A percentile compares a stretch with the other conserved stretches of the same genome.
Evolutionary conservation across 305 asterid genomes (phyloP).

Genomic region (Plantago rigida): DNA sequence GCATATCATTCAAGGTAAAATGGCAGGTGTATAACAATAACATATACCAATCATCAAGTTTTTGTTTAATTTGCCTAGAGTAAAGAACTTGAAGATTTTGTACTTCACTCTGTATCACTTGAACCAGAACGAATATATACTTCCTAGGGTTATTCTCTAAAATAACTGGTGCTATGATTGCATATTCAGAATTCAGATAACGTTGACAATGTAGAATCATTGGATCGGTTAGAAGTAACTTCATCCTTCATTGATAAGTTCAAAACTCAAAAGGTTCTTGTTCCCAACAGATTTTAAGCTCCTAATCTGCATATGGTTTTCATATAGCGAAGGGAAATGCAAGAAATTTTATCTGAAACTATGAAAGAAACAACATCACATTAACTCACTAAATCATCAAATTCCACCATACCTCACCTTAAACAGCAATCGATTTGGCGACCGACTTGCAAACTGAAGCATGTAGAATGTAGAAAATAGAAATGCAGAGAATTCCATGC

Average conservation of each 20-base stretch:
- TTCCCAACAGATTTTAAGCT: too few species aligned
- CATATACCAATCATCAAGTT: not conserved
- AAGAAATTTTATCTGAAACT: not conserved
- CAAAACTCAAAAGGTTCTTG: too few species aligned
- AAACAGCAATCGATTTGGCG: too few species aligned
- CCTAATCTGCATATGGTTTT: not conserved
- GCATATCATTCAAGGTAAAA: constrained; percentile 21
- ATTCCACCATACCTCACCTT: too few species aligned
- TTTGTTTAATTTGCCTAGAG: not conserved
- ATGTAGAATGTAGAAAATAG: not conserved
- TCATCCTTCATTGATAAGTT: too few species aligned
- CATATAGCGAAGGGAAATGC: not conserved
- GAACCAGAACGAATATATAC: not conserved
- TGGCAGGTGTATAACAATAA: not conserved
- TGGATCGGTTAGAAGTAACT: too few species aligned
- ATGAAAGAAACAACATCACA: not conserved
- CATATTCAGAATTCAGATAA: too few species aligned
- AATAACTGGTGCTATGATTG: too few species aligned
- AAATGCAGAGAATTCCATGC: not conserved
- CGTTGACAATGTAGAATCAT: too few species aligned
- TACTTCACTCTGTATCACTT: not conserved
- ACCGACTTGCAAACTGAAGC: too few species aligned
- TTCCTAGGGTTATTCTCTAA: too few species aligned
- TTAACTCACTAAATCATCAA: not conserved
- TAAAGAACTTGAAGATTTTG: not conserved